These are phyloP conservation scores for Blastobotrys parvus DNA, from an alignment of 805 yeast genomes.

Conservation along the genomic window DNA sequence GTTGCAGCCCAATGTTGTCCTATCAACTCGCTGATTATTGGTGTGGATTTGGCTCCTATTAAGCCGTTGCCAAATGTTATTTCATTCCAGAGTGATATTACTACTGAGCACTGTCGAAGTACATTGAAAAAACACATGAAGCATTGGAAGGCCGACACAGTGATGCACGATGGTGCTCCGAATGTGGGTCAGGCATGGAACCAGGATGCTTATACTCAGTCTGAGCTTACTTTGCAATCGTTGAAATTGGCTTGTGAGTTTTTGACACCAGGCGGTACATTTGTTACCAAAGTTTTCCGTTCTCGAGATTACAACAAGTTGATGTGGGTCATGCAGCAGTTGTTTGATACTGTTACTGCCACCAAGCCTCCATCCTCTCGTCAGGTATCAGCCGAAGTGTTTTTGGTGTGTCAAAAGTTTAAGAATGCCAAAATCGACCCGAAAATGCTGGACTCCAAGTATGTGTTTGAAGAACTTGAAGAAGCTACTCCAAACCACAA, in stretches of 20 bases:
- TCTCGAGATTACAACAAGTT: slow-evolving; percentile 97
- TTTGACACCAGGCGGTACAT: slow-evolving; percentile 83
- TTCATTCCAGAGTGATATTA: slow-evolving; percentile 92
- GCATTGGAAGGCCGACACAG: slow-evolving; percentile 98
- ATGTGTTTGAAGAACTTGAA: slow-evolving; percentile 86
- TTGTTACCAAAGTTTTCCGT: slow-evolving; percentile 93
- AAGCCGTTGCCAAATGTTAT: slow-evolving; percentile 92
- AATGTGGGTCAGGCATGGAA: slow-evolving; percentile 99
- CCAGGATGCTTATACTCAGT: slow-evolving; percentile 98
- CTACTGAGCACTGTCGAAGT: slow-evolving; percentile 96
- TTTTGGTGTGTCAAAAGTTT: slow-evolving; percentile 92
- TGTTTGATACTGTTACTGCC: slow-evolving; percentile 95
- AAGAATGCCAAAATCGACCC: slow-evolving; percentile 97
- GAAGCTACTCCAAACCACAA: slow-evolving; percentile 55
- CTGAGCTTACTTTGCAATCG: slow-evolving; percentile 91
- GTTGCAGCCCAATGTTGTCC: slow-evolving; percentile 94
- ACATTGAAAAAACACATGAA: slow-evolving; percentile 91
- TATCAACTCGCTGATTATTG: slow-evolving; percentile 83
- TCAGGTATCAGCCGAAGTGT: slow-evolving; percentile 98
- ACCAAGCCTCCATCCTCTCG: slow-evolving; percentile 99
- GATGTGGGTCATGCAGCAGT: slow-evolving; percentile 95
- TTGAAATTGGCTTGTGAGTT: slow-evolving; percentile 91
- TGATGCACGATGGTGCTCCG: slow-evolving; percentile 99
- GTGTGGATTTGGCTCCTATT: slow-evolving; percentile 98
- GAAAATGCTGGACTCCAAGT: slow-evolving; percentile 79